A percentile compares a stretch with the other conserved stretches of the same genome.
Conservation (phyloP, 768 basidiomycete genomes). For the Rubroboletus satanas region DNA sequence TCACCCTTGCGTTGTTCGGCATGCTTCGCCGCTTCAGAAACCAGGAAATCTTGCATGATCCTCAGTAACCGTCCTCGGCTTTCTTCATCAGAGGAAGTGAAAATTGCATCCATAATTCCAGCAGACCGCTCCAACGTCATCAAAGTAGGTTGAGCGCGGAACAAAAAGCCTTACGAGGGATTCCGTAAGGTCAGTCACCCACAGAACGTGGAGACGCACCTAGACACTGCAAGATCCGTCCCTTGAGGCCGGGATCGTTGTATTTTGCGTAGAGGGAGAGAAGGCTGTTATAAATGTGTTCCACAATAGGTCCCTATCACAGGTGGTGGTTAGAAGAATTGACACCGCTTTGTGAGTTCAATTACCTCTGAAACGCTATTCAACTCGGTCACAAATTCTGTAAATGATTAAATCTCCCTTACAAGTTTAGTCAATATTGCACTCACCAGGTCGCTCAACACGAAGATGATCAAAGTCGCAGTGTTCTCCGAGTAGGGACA, state of each 20-base stretch:
- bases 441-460: slow-evolving; percentile 54
- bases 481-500: slow-evolving; percentile 81
- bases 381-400: slow-evolving; percentile 57
- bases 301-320: slow-evolving; percentile 63
- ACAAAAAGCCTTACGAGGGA: slow-evolving; percentile 68
- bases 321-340: neutral
- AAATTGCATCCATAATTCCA: slow-evolving; percentile 85
- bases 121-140: slow-evolving; percentile 82
- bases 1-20: slow-evolving; percentile 65
- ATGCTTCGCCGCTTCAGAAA: slow-evolving; percentile 79
- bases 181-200: neutral
- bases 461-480: slow-evolving; percentile 83
- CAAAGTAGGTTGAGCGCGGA: slow-evolving; percentile 85
- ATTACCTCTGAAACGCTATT: slow-evolving; percentile 54
- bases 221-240: slow-evolving; percentile 79
- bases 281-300: slow-evolving; percentile 75
- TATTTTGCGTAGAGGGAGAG: slow-evolving; percentile 71
- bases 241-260: slow-evolving; percentile 52
- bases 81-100: slow-evolving; percentile 69
- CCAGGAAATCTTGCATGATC: slow-evolving; percentile 89
- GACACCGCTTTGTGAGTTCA: neutral
- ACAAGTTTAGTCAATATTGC: too few species aligned
- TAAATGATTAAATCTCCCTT: neutral
- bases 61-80: slow-evolving; percentile 69
- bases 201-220: slow-evolving; percentile 44